Evolutionary conservation across 345 rosid species (phyloP).

Genomic region (Populus euphratica): DNA sequence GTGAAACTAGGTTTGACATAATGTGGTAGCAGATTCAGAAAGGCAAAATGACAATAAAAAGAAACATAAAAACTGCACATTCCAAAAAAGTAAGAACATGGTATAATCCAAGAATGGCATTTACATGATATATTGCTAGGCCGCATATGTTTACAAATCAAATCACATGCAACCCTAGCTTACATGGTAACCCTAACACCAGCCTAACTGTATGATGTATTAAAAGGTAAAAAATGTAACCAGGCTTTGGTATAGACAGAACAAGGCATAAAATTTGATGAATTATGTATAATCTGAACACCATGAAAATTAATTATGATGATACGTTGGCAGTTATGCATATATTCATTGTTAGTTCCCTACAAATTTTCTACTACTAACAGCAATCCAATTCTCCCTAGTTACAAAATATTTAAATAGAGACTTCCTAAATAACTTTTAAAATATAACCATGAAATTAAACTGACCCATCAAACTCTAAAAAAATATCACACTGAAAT

Average conservation of each 20-base stretch:
- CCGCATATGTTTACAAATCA: not conserved
- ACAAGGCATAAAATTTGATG: not conserved
- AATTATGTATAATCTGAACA: not conserved
- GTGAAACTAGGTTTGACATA: not conserved
- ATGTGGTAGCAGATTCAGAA: not conserved
- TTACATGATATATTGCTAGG: not conserved
- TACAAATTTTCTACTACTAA: not conserved
- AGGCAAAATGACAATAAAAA: not conserved
- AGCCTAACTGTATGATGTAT: not conserved
- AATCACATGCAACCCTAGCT: not conserved
- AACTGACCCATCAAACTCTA: not conserved
- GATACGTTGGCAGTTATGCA: not conserved
- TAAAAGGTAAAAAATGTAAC: not conserved
- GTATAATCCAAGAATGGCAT: not conserved
- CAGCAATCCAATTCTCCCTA: not conserved
- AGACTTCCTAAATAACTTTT: not conserved
- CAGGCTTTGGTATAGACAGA: not conserved
- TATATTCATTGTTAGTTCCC: not conserved
- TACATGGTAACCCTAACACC: not conserved
- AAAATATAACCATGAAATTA: not conserved
- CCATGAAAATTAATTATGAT: not conserved
- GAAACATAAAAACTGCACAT: not conserved
- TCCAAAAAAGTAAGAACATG: not conserved
- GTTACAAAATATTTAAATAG: too few species aligned
- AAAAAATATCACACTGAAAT: not conserved